Evolutionary conservation across 2,329 filamentous ascomycete genomes (phyloP).

Genomic region (Xylariaceae sp.): DNA sequence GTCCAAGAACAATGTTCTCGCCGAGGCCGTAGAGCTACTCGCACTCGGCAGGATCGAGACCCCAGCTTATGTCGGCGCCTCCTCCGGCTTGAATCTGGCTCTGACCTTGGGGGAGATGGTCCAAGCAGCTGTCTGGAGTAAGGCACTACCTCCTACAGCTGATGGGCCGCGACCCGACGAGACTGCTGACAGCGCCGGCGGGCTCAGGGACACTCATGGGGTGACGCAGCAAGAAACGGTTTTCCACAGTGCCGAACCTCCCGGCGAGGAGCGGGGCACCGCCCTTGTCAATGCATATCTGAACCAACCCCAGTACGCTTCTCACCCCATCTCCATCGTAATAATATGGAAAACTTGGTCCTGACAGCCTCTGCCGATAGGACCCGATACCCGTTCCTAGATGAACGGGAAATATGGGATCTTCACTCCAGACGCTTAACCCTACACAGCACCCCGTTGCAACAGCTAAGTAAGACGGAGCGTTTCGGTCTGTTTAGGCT

Average conservation of each 20-base stretch:
- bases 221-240: slow-evolving; percentile 38
- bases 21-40: slow-evolving; percentile 44
- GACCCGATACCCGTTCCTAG: slow-evolving; percentile 44
- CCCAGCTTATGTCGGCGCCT: slow-evolving; percentile 44
- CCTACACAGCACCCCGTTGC: slow-evolving; percentile 32
- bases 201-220: slow-evolving; percentile 15
- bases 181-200: slow-evolving; percentile 7
- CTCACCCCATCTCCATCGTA: background rate
- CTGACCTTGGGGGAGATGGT: slow-evolving; percentile 48
- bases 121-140: slow-evolving; percentile 49
- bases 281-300: slow-evolving; percentile 42
- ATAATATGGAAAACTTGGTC: background rate
- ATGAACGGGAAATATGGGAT: slow-evolving; percentile 39
- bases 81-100: slow-evolving; percentile 44
- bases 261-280: slow-evolving; percentile 39
- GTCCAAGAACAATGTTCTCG: slow-evolving; percentile 23
- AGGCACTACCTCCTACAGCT: slow-evolving; percentile 33
- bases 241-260: slow-evolving; percentile 39
- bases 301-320: slow-evolving; percentile 35
- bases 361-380: slow-evolving; percentile 10
- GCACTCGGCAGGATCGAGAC: slow-evolving; percentile 40
- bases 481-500: slow-evolving; percentile 45
- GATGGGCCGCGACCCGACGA: slow-evolving; percentile 11
- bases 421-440: slow-evolving; percentile 37
- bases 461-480: slow-evolving; percentile 30